Base-by-base conservation (phyloP, 2,329 filamentous ascomycete genomes). In the Aspergillus fructus region DNA sequence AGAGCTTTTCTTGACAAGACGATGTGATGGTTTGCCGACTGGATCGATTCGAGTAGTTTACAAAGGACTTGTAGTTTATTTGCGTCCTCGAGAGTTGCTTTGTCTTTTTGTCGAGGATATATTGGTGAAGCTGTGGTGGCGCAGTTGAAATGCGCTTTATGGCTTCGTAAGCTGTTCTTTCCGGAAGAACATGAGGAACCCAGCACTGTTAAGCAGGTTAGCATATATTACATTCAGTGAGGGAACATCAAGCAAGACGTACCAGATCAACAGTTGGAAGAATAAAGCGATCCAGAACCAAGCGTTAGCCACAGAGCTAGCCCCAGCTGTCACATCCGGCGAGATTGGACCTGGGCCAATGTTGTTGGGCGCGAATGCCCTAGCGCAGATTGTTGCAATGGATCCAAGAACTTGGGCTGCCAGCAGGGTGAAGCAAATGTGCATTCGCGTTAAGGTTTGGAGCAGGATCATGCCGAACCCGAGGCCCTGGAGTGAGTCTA, bases 391-490 rank as follows among this genome's bases (percentile, higher is more conserved):
- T 2, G 86, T 89, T 3, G 82, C 84, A 4, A 84, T 70, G 5
- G 82, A 83, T 12, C 86, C 86, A 21, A 89, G 67, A 8, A 87
- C 79, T 71, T 89, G 86, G 3, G 85, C 85, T 1, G 66, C 72
- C 40, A 87, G 78, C 21, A 89, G 74, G 0, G 85, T 83, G 62
- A 85, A 86, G 53, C 83, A 79, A 56, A 88, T 85, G 66, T 89
- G 86, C 68, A 87, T 80, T 19, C 86, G 76, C 1, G 86, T 88
- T 62, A 87, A 71, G 0, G 85, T 88, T 67, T 87, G 84, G 42
- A 89, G 72, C 4, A 89, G 75, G 51, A 89, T 84, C 85, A 88
- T 89, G 53, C 86, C 86, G 54, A 89, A 82, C 2, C 86, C 86
- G 2, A 88, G 81, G 40, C 85, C 85, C 68, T 89, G 86, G 6